These are phyloP conservation scores for Bruguiera gymnorhiza DNA, from an alignment of 345 rosid genomes.

Conservation along the genomic window DNA sequence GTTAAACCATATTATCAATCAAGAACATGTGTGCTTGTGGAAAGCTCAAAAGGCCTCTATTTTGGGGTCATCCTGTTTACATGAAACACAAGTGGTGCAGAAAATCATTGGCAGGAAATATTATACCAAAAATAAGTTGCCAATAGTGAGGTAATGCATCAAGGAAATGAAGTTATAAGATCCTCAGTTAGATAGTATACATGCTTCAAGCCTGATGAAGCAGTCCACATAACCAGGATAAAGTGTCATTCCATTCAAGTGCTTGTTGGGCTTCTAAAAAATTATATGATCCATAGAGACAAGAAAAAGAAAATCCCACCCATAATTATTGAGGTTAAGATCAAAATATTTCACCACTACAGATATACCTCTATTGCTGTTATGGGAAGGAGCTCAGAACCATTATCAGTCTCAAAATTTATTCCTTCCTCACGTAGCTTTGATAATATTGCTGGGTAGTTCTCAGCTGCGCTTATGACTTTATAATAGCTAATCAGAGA, in stretches of 20 bases:
- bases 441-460: slow-evolving; percentile 56
- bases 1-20: too few species aligned
- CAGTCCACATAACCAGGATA: neutral
- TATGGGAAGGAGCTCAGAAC: slow-evolving; percentile 83
- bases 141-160: too few species aligned
- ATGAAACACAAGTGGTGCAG: too few species aligned
- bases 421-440: slow-evolving; percentile 77
- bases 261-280: neutral
- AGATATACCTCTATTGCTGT: slow-evolving; percentile 64
- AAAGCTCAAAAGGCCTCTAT: too few species aligned
- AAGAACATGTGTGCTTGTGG: too few species aligned
- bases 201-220: neutral
- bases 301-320: neutral
- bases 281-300: neutral
- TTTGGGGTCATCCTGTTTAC: too few species aligned
- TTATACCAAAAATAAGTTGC: too few species aligned
- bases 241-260: neutral
- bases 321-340: neutral
- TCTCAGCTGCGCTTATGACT: slow-evolving; percentile 68
- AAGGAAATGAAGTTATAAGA: too few species aligned
- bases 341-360: neutral
- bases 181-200: too few species aligned
- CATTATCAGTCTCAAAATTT: slow-evolving; percentile 78
- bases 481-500: slow-evolving; percentile 59
- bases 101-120: too few species aligned